A percentile compares a stretch with the other conserved stretches of the same genome.
phyloP scores from a whole-genome alignment of 768 basidiomycete genomes.

The Kwoniella sp. region DNA sequence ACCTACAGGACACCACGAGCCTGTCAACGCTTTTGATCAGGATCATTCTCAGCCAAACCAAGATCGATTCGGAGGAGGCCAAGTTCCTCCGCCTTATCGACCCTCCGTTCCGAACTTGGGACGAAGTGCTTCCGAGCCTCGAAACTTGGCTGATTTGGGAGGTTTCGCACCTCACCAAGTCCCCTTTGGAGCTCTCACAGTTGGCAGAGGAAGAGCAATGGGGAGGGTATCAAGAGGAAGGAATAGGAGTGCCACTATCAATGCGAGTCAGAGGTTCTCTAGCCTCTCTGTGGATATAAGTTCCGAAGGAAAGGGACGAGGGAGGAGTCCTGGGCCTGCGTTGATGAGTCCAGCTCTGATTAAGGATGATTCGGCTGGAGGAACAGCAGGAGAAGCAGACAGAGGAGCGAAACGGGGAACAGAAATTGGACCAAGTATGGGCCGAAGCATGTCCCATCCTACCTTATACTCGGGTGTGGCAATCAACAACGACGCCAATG shows the following conservation, averaged over 20 bases:
- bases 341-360: not conserved
- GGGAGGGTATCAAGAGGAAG: not conserved
- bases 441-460: constrained; percentile 17
- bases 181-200: constrained; percentile 1
- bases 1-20: not conserved
- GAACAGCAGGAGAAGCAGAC: not conserved
- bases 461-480: not conserved
- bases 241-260: constrained; percentile 8
- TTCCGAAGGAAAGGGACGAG: constrained; percentile 3
- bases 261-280: not conserved
- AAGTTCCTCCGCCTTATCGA: not conserved
- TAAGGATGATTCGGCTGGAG: not conserved
- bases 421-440: not conserved
- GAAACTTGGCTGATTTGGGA: constrained; percentile 8
- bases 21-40: too few species aligned
- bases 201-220: constrained; percentile 7
- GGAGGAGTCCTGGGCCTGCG: constrained; percentile 21
- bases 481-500: not conserved
- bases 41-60: too few species aligned
- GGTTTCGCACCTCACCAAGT: constrained; percentile 17
- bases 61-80: not conserved
- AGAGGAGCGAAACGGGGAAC: not conserved
- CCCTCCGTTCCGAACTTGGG: constrained; percentile 15
- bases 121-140: constrained; percentile 10
- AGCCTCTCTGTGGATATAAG: not conserved